Base-by-base conservation (phyloP, 2,329 filamentous ascomycete species). In the Fusarium virguliforme region DNA sequence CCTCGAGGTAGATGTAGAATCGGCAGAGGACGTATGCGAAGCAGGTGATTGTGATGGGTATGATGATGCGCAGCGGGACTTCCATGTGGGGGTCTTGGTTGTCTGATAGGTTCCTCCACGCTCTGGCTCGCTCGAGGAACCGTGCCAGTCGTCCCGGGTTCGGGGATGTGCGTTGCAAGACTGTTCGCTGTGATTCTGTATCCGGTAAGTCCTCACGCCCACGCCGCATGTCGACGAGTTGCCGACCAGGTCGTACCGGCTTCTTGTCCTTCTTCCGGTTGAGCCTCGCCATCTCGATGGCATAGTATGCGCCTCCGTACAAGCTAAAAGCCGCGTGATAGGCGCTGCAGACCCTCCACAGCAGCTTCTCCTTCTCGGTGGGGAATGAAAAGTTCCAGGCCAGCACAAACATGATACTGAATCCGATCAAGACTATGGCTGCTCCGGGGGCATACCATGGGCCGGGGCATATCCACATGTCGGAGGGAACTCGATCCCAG, bases 321-420 rank as follows among this genome's bases (percentile, higher is more conserved):
- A 60, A n/a, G 28, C 54, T 41, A 40, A 64, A 68, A 2, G 34
- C 37, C 13, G 70, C 59, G 35, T 75, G 68, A 18, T 70, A 72
- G 6, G 64, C 38, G 48, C 62, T 65, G 38, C 62, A 64, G 2
- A 68, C 50, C 6, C 76, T 71, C 77, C 77, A 79, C 1, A 74
- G 43, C 1, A 69, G 9, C 46, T 60, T 40, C 50, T 79, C 75
- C 0, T 40, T 53, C 5, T 41, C 1, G 1, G 72, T 76, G 0
- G 78, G 71, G 22, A 79, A 79, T 43, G 60, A 22, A 26, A 78
- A 79, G 55, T 77, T 75, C 78, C 75, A 79, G 0, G 67, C 76
- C 3, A 56, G 4, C 8, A 78, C 57, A 37, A 76, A 75, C 3
- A 63, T 61, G 4, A 64, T 37, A 41, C 70, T 71, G 38, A 72